Conservation (phyloP, 73 alveolate species). For the Effrenium voratum region DNA sequence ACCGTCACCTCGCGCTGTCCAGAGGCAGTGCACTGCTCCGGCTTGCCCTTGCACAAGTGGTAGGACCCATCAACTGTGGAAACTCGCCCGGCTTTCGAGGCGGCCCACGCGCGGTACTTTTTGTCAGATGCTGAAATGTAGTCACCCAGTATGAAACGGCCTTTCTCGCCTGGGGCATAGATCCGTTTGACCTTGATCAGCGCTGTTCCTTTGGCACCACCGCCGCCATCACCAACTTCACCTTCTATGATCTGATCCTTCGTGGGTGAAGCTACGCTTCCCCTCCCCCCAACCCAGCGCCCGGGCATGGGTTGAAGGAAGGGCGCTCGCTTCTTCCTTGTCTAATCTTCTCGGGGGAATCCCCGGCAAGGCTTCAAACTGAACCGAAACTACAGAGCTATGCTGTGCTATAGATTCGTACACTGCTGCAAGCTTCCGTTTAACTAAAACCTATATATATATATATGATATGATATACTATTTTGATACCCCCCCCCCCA, state of each 20-base stretch:
- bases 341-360: no score
- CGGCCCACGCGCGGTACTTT: not conserved
- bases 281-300: slow-evolving; percentile 4
- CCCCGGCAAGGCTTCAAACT: no score
- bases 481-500: no score
- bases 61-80: not conserved
- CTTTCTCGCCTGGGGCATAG: not conserved
- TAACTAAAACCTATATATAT: no score
- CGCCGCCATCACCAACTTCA: not conserved
- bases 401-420: not conserved
- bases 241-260: not conserved
- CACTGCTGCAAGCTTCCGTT: not conserved
- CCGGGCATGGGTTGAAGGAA: slow-evolving; percentile 14
- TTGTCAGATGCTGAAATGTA: not conserved
- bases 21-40: not conserved
- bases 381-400: not conserved
- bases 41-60: not conserved
- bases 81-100: no score
- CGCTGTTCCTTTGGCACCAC: not conserved
- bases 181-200: not conserved
- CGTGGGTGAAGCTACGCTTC: not conserved
- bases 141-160: slow-evolving; percentile 1
- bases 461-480: no score
- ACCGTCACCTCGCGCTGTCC: not conserved
- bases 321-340: no score